Evolutionary conservation across 306 rosid genomes (phyloP).

Genomic region (Vicia faba): DNA sequence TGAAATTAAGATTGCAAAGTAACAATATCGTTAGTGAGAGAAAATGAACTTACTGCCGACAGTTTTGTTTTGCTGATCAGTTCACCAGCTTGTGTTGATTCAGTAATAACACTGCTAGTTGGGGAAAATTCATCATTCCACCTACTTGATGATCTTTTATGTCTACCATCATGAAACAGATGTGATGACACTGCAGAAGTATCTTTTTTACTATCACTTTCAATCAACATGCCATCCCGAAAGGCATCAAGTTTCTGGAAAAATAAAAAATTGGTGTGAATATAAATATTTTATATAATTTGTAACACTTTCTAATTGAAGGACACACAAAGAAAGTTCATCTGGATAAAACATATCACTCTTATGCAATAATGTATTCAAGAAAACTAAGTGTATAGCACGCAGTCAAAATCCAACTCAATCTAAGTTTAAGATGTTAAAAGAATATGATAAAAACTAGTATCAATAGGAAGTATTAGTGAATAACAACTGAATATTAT

Average conservation of each 20-base stretch:
- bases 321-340: slow-evolving; percentile 1
- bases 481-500: no score
- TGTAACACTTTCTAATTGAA: slow-evolving; percentile 20
- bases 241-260: slow-evolving; percentile 62
- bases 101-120: slow-evolving; percentile 73
- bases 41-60: slow-evolving; percentile 39
- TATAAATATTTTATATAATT: slow-evolving; percentile 18
- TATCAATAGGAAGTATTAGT: no score
- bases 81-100: slow-evolving; percentile 87
- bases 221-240: slow-evolving; percentile 56
- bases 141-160: slow-evolving; percentile 79
- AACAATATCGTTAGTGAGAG: slow-evolving; percentile 9
- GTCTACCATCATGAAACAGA: slow-evolving; percentile 63
- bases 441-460: background rate
- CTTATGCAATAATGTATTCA: background rate
- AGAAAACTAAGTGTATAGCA: slow-evolving; percentile 17
- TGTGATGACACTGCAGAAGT: slow-evolving; percentile 54
- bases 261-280: background rate
- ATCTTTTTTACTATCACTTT: slow-evolving; percentile 71
- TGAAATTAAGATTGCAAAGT: slow-evolving; percentile 22
- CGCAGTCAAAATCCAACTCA: slow-evolving; percentile 15
- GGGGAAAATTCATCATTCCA: slow-evolving; percentile 87
- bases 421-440: slow-evolving; percentile 5
- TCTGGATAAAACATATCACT: background rate
- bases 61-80: slow-evolving; percentile 68